Conservation (phyloP, 192 early-diverging fungal genomes). For the Phycomyces blakesleeanus region DNA sequence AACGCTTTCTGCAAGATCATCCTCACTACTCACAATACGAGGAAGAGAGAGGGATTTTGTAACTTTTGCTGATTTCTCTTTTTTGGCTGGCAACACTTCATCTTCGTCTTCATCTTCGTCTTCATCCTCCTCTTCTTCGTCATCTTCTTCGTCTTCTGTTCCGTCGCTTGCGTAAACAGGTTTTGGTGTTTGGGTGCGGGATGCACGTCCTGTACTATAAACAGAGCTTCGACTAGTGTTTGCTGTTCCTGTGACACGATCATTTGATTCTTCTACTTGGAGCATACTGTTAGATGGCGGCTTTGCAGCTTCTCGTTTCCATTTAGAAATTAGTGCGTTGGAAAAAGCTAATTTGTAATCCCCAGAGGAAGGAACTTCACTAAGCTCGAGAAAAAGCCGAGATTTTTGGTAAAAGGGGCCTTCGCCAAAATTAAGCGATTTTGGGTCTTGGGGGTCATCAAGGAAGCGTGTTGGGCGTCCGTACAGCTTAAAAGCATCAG, state of each 20-base stretch:
- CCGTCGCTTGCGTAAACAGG: constrained; percentile 27
- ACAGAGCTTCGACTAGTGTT: too few species aligned
- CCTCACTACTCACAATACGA: neutral
- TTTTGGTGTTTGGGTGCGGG: too few species aligned
- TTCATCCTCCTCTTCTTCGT: constrained; percentile 20
- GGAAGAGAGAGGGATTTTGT: neutral
- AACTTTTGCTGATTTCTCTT: neutral
- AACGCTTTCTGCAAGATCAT: neutral
- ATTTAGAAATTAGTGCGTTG: constrained; percentile 9
- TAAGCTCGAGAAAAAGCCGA: constrained; percentile 29
- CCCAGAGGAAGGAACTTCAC: constrained; percentile 18
- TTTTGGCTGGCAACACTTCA: neutral
- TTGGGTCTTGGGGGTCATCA: constrained; percentile 24
- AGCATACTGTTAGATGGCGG: neutral
- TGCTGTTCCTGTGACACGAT: too few species aligned
- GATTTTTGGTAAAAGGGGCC: constrained; percentile 5
- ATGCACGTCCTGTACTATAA: too few species aligned
- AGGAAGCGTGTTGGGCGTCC: constrained; percentile 36
- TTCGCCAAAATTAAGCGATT: constrained; percentile 30
- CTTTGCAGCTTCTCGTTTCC: neutral
- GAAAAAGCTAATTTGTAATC: constrained; percentile 18
- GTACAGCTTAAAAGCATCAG: constrained; percentile 44
- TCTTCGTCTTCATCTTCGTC: constrained; percentile 4
- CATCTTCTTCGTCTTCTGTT: constrained; percentile 22
- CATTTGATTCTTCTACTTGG: too few species aligned